These are phyloP conservation scores for Metarhizium robertsii DNA, from an alignment of 2,329 filamentous ascomycete species.

Conservation along the genomic window DNA sequence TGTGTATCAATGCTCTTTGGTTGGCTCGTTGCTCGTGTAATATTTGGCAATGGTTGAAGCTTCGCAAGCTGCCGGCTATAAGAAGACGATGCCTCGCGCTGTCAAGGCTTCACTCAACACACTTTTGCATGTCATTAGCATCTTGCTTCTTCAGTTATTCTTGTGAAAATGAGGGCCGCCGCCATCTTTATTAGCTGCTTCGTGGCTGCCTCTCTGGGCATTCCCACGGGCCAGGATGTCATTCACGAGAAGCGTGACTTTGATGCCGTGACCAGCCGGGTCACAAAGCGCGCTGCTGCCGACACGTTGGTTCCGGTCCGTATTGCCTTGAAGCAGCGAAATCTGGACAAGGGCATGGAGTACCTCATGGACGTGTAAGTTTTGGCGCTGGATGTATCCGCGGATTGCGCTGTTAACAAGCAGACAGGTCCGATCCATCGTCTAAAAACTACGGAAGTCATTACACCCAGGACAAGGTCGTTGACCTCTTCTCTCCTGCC, in stretches of 20 bases:
- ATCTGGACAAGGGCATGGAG: conserved; percentile 35
- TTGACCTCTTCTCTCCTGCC: conserved; percentile 31
- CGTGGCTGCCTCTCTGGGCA: conserved; percentile 9
- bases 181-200: conserved; percentile 12
- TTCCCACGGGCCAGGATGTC: conserved; percentile 14
- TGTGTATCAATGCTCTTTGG: no score
- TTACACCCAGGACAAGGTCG: conserved; percentile 33
- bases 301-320: conserved; percentile 23
- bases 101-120: not conserved
- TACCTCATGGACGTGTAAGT: conserved; percentile 13
- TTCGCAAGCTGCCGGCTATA: not conserved
- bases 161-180: conserved; percentile 11
- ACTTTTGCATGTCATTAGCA: not conserved
- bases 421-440: conserved; percentile 25
- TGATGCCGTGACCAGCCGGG: conserved; percentile 12
- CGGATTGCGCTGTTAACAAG: not conserved
- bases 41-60: no score
- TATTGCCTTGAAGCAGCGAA: conserved; percentile 35
- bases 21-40: no score
- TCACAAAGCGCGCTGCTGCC: conserved; percentile 11
- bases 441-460: conserved; percentile 37
- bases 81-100: not conserved
- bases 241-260: conserved; percentile 23
- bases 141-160: not conserved
- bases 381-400: no score